These are phyloP conservation scores for Suillus paluster DNA, from an alignment of 768 basidiomycete species.

Conservation along the genomic window DNA sequence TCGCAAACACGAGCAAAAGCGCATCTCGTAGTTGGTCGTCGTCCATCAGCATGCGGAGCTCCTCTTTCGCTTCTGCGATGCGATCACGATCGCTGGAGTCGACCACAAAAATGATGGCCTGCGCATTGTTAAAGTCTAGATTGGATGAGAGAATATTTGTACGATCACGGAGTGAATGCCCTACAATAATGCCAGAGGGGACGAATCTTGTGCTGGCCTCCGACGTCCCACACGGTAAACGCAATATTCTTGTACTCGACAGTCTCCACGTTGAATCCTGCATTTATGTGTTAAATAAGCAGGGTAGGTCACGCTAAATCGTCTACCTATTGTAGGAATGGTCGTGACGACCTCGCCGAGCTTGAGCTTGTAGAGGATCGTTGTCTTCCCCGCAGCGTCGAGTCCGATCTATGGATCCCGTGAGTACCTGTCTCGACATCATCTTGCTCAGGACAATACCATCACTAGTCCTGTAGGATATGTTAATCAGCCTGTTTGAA, in stretches of 20 bases:
- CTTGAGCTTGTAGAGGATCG: conserved; percentile 98
- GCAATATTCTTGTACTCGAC: conserved; percentile 99
- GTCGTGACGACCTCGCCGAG: conserved; percentile 99
- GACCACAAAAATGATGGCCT: conserved; percentile 97
- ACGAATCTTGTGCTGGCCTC: conserved; percentile 98
- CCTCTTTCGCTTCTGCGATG: conserved; percentile 95
- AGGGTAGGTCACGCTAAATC: neutral
- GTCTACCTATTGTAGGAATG: conserved; percentile 81
- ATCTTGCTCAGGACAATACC: neutral
- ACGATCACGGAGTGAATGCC: neutral
- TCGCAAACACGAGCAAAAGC: conserved; percentile 95
- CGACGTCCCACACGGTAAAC: conserved; percentile 96
- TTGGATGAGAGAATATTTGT: neutral
- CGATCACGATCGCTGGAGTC: conserved; percentile 95
- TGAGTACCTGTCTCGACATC: neutral
- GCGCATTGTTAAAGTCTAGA: conserved; percentile 83
- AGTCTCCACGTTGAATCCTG: conserved; percentile 97
- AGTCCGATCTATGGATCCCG: conserved; percentile 65
- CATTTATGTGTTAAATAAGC: neutral
- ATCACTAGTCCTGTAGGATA: neutral
- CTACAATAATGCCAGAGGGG: conserved; percentile 90
- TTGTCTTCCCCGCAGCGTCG: conserved; percentile 98
- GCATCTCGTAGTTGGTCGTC: conserved; percentile 99
- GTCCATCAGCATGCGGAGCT: conserved; percentile 92
- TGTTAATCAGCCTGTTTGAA: neutral